These are phyloP conservation scores for Phycomyces blakesleeanus DNA, from an alignment of 192 early-diverging fungal species.

Conservation along the genomic window DNA sequence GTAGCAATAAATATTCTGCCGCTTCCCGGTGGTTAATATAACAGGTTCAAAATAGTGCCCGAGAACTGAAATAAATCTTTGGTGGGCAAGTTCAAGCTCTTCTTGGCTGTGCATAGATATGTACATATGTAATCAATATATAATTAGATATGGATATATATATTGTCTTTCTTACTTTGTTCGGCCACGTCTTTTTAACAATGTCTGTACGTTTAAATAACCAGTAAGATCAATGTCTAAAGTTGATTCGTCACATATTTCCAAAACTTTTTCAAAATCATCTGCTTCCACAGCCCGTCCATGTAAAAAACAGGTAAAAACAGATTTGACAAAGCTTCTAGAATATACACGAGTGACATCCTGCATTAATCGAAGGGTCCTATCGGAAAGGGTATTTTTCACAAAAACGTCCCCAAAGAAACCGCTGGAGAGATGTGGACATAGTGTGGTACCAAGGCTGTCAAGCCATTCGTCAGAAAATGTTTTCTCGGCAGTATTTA, in stretches of 20 bases:
- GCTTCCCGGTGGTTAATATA: conserved; percentile 29
- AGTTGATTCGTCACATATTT: conserved; percentile 43
- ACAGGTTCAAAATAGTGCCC: conserved; percentile 61
- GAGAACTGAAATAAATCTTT: conserved; percentile 54
- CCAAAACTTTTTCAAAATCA: conserved; percentile 47
- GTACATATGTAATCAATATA: conserved; percentile 2
- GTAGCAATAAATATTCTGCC: conserved; percentile 62
- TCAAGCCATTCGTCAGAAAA: conserved; percentile 22
- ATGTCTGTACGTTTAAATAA: conserved; percentile 49
- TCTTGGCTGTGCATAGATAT: conserved; percentile 33
- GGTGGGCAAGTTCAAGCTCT: conserved; percentile 34
- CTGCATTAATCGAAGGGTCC: conserved; percentile 31
- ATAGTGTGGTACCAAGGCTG: conserved; percentile 24
- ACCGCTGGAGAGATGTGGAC: conserved; percentile 25
- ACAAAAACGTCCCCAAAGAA: not conserved
- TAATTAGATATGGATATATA: not conserved
- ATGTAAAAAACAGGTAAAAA: conserved; percentile 50
- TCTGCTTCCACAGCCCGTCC: conserved; percentile 38
- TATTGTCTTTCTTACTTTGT: conserved; percentile 28
- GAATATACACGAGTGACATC: conserved; percentile 45
- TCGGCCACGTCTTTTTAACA: conserved; percentile 35
- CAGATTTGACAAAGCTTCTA: conserved; percentile 51
- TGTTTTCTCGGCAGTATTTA: conserved; percentile 9
- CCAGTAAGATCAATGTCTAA: conserved; percentile 57
- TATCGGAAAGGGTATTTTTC: conserved; percentile 14